Conservation (phyloP, 176 grass and related monocot species). For the Oryza brachyantha region DNA sequence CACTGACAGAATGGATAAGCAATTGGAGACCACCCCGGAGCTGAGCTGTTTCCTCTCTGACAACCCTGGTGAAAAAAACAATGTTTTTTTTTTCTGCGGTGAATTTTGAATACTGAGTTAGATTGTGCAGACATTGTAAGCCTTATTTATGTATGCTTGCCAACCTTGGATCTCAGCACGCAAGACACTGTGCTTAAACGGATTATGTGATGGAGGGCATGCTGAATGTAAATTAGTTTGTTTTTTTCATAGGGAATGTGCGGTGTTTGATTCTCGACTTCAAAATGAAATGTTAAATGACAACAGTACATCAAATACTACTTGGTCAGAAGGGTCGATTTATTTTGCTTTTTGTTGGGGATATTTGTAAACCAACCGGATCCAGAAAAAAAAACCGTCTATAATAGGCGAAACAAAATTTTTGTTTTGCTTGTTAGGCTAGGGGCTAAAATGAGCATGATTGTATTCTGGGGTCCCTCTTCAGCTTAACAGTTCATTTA, state of each 20-base stretch:
- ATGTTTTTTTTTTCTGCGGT: neutral
- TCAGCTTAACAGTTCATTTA: too few species aligned
- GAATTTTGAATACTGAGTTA: conserved; percentile 1
- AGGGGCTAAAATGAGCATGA: too few species aligned
- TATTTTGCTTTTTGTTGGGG: too few species aligned
- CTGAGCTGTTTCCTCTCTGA: neutral
- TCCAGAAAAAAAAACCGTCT: too few species aligned
- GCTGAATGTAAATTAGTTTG: neutral
- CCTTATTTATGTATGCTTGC: neutral
- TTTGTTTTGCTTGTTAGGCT: too few species aligned
- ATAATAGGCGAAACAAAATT: too few species aligned
- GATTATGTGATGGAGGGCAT: neutral
- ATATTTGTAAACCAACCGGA: too few species aligned
- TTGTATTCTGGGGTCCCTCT: too few species aligned
- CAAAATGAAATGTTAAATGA: neutral
- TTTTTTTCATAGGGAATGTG: neutral
- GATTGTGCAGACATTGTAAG: neutral
- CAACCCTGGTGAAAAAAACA: neutral
- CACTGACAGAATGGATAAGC: conserved; percentile 71
- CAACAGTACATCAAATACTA: neutral
- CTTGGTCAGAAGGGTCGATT: too few species aligned
- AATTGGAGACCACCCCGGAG: conserved; percentile 61
- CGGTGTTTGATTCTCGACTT: neutral
- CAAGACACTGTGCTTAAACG: neutral
- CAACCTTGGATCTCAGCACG: neutral